Evolutionary conservation across 2,329 filamentous ascomycete species (phyloP).

Genomic region (Pseudocercospora macadamiae): DNA sequence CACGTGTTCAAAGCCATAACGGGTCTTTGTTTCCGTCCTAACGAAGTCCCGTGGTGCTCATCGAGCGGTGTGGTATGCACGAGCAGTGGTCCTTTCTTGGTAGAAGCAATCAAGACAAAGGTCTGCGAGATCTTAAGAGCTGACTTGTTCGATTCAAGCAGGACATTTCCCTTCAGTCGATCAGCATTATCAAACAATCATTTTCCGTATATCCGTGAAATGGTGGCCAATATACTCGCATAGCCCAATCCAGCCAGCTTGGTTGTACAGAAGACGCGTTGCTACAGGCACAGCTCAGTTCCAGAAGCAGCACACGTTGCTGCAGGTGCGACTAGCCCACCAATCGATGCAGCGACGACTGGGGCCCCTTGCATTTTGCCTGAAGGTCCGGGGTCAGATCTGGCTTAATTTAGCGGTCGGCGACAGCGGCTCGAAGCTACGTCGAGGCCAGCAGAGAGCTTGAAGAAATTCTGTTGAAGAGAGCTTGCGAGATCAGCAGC

Average conservation of each 20-base stretch:
- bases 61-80: not conserved
- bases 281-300: not conserved
- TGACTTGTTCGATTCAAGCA: no score
- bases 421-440: conserved; percentile 2
- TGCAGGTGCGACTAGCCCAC: not conserved
- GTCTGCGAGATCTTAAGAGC: no score
- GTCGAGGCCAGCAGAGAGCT: not conserved
- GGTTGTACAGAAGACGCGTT: not conserved
- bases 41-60: no score
- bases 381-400: not conserved
- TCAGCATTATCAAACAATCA: no score
- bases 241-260: not conserved
- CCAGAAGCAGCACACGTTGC: conserved; percentile 3
- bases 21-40: no score
- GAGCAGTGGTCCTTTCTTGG: not conserved
- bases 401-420: not conserved
- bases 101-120: no score
- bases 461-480: not conserved
- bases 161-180: no score
- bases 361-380: not conserved
- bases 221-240: not conserved
- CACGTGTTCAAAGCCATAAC: no score
- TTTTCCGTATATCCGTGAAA: no score
- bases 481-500: conserved; percentile 1
- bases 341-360: not conserved